Evolutionary conservation across 1,284 basidiomycete species (phyloP).

Genomic region (Ganoderma meredithae): DNA sequence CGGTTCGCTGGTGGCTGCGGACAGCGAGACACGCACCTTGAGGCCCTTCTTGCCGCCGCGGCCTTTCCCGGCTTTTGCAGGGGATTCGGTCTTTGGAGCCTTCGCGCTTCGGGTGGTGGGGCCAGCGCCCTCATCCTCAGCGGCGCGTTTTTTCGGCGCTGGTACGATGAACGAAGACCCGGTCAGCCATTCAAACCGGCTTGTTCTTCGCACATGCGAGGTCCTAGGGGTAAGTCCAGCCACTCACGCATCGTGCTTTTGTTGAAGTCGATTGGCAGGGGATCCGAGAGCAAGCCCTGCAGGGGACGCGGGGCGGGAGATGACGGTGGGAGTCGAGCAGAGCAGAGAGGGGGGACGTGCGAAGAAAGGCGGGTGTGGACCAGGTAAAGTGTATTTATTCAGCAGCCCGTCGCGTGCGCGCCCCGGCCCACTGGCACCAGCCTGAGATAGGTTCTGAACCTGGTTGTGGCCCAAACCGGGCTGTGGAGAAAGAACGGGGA

Average conservation of each 20-base stretch:
- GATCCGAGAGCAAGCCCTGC: not conserved
- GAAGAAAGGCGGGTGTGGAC: slow-evolving; percentile 9
- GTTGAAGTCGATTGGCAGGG: slow-evolving; percentile 31
- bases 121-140: slow-evolving; percentile 48
- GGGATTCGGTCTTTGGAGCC: slow-evolving; percentile 52
- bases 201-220: not conserved
- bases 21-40: slow-evolving; percentile 40
- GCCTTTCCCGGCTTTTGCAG: slow-evolving; percentile 35
- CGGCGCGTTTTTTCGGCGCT: slow-evolving; percentile 55
- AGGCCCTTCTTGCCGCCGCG: slow-evolving; percentile 48
- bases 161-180: not conserved
- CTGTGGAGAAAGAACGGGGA: slow-evolving; percentile 8
- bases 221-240: not conserved
- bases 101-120: slow-evolving; percentile 56
- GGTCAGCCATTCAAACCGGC: slow-evolving; percentile 1
- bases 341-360: slow-evolving; percentile 25
- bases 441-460: not conserved
- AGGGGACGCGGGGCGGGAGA: slow-evolving; percentile 10
- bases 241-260: slow-evolving; percentile 41
- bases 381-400: slow-evolving; percentile 20
- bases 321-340: slow-evolving; percentile 17
- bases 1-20: slow-evolving; percentile 4
- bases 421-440: not conserved
- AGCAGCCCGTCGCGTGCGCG: slow-evolving; percentile 8
- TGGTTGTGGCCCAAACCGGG: slow-evolving; percentile 16